phyloP scores from a whole-genome alignment of 352 stramenopile species.

The Phytophthora podocarpi region DNA sequence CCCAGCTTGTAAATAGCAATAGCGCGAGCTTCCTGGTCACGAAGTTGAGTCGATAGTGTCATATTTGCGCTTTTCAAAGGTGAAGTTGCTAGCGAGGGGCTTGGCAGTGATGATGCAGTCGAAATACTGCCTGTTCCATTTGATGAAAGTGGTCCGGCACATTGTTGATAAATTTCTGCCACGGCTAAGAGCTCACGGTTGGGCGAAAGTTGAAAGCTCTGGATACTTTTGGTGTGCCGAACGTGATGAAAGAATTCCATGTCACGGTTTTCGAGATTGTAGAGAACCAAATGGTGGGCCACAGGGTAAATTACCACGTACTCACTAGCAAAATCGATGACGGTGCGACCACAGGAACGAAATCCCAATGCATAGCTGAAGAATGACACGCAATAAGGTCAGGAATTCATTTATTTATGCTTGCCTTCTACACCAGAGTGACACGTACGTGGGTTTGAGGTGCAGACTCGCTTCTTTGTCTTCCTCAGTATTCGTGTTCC shows the following conservation, averaged over 20 bases:
- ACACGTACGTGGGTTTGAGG: constrained; percentile 45
- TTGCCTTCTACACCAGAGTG: neutral
- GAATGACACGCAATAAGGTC: neutral
- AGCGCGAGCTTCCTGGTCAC: constrained; percentile 50
- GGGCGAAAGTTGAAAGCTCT: constrained; percentile 70
- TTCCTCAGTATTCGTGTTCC: constrained; percentile 19
- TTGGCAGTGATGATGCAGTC: too few species aligned
- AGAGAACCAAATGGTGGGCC: constrained; percentile 66
- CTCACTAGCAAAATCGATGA: constrained; percentile 68
- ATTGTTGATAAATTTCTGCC: constrained; percentile 55
- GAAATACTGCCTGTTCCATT: neutral
- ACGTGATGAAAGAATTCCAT: constrained; percentile 85
- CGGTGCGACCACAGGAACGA: constrained; percentile 39
- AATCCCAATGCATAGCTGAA: constrained; percentile 58
- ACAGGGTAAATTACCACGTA: constrained; percentile 65
- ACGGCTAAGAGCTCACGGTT: constrained; percentile 76
- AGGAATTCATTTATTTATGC: too few species aligned
- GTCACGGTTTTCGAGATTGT: constrained; percentile 54
- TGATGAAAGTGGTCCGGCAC: neutral
- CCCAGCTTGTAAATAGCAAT: constrained; percentile 70
- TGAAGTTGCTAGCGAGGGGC: constrained; percentile 1
- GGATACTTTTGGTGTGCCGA: constrained; percentile 49
- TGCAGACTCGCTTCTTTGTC: constrained; percentile 44
- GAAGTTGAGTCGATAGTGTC: constrained; percentile 14
- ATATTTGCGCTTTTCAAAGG: constrained; percentile 10